Base-by-base conservation (phyloP, 1,284 basidiomycete genomes). In the Melanopsichium pennsylvanicum region DNA sequence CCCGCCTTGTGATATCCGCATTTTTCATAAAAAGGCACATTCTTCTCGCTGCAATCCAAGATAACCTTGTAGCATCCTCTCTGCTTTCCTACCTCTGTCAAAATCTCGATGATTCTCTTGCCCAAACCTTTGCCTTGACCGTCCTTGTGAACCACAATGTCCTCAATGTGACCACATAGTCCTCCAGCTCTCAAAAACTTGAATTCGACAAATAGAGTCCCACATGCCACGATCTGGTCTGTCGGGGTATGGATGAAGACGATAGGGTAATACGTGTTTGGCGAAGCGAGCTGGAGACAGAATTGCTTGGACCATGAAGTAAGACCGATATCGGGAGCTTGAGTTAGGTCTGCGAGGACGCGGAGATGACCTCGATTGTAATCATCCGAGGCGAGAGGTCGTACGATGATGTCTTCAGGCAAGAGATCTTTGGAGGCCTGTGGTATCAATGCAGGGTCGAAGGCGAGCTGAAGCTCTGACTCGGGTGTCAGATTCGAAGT, bases 21-120 rank as follows among this genome's bases (percentile, higher is more conserved):
- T 83, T 97, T 97, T 83, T 92, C 86, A 82, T 98, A 98, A 84
- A 98, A 98, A 1, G 91, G 92, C 68, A 93, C 90, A 76, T 97
- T 98, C 46, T 87, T 85, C 64, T 92, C 88, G 78, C 87, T 92
- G 82, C 95, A 98, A 82, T 98, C 96, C 74, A 98, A 83, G 70
- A 98, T 97, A 18, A 92, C 93, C 88, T 98, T 97, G 84, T 97
- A 97, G 19, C 82, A 90, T 88, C 23, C 93, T 89, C 62, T 84
- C 83, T 63, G 82, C 84, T 85, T 92, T 88, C 72, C 89, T 89
- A 80, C 94, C 87, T 64, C 85, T 84, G 80, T 83, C 72, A 97
- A 85, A 5, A 90, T 88, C 70, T 91, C 86, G 79, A 98, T 95
- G 73, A 97, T 85, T 68, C 88, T 85, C 82, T 92, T 83, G 0